Base-by-base conservation (phyloP, 2,329 filamentous ascomycete genomes). In the Nemania abortiva region DNA sequence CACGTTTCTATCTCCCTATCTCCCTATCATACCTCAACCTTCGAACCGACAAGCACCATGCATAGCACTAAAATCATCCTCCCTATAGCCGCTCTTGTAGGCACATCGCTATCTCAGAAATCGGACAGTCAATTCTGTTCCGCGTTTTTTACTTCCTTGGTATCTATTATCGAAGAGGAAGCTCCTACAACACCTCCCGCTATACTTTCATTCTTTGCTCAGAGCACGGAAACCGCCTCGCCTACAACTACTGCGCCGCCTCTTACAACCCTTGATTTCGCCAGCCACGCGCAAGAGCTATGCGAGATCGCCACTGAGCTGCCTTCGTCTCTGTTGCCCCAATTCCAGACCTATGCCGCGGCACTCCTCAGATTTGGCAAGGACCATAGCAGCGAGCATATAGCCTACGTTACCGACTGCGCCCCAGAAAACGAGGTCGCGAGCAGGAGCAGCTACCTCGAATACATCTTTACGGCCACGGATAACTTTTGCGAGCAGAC, bases 81-180 rank as follows among this genome's bases (percentile, higher is more conserved):
- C 18, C 6, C 34, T 4, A 6, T 63, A 34, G 65, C 65, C 47
- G 20, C 47, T 34, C 54, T 67, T 39, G 22, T 59, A 6, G 65
- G 65, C 59, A 49, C n/a, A n/a, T 53, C 59, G 6, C 27, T 67
- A n/a, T 47, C 65, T 39, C 65, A 67, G n/a, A 67, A 67, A 49
- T 67, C 65, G 13, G 59, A 67, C 47, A 55, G 45, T 49, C 20
- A 63, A 59, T 67, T 55, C 65, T 67, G 65, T 22, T 37, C 47
- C 22, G 49, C 65, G 11, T 63, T 47, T 53, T 59, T 67, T 4
- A 67, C 54, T 18, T 59, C 54, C 15, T 67, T 67, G 22, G 22
- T 63, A 20, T 54, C 53, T 10, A 27, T 63, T 6, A 58, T 63
- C 34, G 61, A 56, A 15, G 49, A 42, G 3, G 42, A 56, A 20